A percentile compares a stretch with the other conserved stretches of the same genome.
These are phyloP conservation scores for Populus euphratica DNA, from an alignment of 345 rosid species.

Conservation along the genomic window DNA sequence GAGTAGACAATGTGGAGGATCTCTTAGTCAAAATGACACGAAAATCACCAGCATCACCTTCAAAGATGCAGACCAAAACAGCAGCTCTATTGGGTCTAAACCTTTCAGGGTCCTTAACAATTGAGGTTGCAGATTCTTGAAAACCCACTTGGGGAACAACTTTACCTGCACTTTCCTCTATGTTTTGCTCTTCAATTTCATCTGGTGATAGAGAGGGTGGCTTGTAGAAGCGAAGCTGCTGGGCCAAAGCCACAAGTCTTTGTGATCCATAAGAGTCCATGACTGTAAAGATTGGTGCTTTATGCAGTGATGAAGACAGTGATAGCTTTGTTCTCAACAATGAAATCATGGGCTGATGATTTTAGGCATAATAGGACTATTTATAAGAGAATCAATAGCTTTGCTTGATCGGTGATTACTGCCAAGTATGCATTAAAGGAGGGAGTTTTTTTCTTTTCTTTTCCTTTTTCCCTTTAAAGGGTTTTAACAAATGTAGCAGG, in stretches of 20 bases:
- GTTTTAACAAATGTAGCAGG: too few species aligned
- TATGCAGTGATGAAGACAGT: constrained; percentile 15
- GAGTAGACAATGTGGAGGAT: constrained; percentile 69
- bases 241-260: constrained; percentile 50
- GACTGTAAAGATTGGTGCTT: constrained; percentile 3
- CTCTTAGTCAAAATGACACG: constrained; percentile 86
- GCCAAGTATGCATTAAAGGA: not conserved
- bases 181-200: constrained; percentile 42
- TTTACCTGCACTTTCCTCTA: constrained; percentile 56
- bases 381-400: not conserved
- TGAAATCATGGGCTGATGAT: constrained; percentile 35
- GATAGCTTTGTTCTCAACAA: constrained; percentile 30
- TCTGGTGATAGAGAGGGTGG: constrained; percentile 43
- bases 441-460: constrained; percentile 23
- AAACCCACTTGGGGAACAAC: constrained; percentile 80
- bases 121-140: constrained; percentile 62
- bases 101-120: constrained; percentile 38
- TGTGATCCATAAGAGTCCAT: constrained; percentile 49
- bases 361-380: not conserved
- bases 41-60: constrained; percentile 75
- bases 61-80: constrained; percentile 79
- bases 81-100: constrained; percentile 85
- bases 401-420: not conserved
- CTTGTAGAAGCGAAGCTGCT: constrained; percentile 71
- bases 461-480: constrained; percentile 9